A percentile compares a stretch with the other conserved stretches of the same genome.
phyloP scores from a whole-genome alignment of 768 basidiomycete species.

The Lentinula sp. region DNA sequence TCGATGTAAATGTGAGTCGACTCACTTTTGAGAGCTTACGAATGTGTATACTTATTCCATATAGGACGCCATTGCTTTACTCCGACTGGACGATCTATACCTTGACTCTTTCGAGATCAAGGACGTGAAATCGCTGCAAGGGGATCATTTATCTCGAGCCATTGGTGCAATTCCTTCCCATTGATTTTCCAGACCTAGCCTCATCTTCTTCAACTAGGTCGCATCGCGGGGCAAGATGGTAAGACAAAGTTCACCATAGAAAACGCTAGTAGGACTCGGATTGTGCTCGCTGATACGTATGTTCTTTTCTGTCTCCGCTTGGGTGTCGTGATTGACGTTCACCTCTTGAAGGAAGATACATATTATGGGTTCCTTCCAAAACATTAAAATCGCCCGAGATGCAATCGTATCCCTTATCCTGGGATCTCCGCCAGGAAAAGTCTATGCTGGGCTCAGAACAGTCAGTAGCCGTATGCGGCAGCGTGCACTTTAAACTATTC shows the following conservation, averaged over 20 bases:
- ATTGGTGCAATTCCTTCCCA: slow-evolving; percentile 52
- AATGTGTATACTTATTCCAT: background rate
- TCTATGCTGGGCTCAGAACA: slow-evolving; percentile 85
- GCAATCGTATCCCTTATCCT: slow-evolving; percentile 93
- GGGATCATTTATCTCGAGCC: slow-evolving; percentile 96
- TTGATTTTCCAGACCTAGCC: background rate
- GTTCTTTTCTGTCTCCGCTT: slow-evolving; percentile 21
- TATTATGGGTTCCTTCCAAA: slow-evolving; percentile 97
- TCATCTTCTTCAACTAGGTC: slow-evolving; percentile 42
- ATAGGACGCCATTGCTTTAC: slow-evolving; percentile 91
- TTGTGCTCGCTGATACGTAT: slow-evolving; percentile 95
- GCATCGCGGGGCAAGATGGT: slow-evolving; percentile 97
- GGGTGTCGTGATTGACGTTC: slow-evolving; percentile 1
- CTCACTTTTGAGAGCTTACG: background rate
- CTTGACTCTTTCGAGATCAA: slow-evolving; percentile 99
- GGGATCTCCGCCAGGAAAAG: slow-evolving; percentile 92
- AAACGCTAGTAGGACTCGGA: slow-evolving; percentile 94
- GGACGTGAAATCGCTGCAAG: slow-evolving; percentile 96
- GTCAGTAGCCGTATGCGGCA: slow-evolving; percentile 93
- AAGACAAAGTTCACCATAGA: slow-evolving; percentile 99
- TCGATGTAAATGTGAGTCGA: slow-evolving; percentile 77
- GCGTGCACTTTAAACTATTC: slow-evolving; percentile 55
- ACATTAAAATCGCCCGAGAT: slow-evolving; percentile 96
- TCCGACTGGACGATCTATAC: slow-evolving; percentile 94
- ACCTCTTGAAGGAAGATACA: slow-evolving; percentile 79